Evolutionary conservation across 2,329 filamentous ascomycete genomes (phyloP), one percentile per base, ranked within the genome.

Genomic region (Tricladium varicosporioides): DNA sequence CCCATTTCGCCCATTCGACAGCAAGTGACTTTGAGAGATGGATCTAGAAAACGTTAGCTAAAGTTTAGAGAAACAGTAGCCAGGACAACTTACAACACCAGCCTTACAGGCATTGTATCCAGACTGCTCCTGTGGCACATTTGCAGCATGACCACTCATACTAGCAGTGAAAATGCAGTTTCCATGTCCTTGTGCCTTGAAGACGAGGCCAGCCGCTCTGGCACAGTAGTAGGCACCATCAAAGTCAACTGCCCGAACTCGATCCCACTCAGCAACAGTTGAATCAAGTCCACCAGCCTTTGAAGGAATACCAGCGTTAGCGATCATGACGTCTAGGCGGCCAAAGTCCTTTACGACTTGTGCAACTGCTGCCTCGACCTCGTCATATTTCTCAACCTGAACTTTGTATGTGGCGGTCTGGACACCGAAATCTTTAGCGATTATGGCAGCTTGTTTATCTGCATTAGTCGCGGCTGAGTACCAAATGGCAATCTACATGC

Each of bases 61-160:
- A 22, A 5, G 43, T 4, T 46, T 46, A 4, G 14, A 15, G 10
- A 3, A 46, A 15, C 3, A 11, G 5, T 4, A 5, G 2, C 16
- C 4, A 14, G 11, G 11, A 10, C 4, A 40, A 45, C 49, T 44
- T 45, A 52, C 49, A 13, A 90, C 86, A 62, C 84, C 88, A n/a
- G 88, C 87, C 80, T 91, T 91, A 74, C 85, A 89, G 40, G 87
- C 87, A 70, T 91, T 91, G 80, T 92, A 92, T 74, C 85, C 87
- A 51, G 78, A 82, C 76, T 91, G 88, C 76, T 89, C 85, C 74
- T 91, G 88, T 5, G 88, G 89, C 76, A 85, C 90, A 82, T 92
- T 92, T 80, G 91, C 88, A 63, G 92, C 84, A 77, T 85, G 84
- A 65, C 88, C 89, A 53, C 86, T 89, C 88, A 92, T 91, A 69